Conservation (phyloP, 192 early-diverging fungal genomes). For the Coemansia erecta region DNA sequence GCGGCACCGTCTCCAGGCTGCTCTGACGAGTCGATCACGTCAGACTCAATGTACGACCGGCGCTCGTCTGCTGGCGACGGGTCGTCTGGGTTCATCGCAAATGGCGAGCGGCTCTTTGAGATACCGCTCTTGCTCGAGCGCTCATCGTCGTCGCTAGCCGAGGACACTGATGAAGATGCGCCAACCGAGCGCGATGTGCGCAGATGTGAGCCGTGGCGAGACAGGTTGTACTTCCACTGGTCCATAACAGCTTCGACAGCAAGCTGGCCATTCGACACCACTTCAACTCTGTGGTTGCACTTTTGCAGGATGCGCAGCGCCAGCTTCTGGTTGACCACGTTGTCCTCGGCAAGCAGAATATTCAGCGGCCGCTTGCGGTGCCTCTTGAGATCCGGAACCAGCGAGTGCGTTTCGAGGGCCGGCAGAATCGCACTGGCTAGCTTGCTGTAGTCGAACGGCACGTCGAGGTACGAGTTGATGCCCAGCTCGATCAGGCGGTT, state of each 20-base stretch:
- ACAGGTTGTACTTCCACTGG: conserved; percentile 44
- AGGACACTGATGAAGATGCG: conserved; percentile 1
- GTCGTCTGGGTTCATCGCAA: conserved; percentile 28
- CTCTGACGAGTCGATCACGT: not conserved
- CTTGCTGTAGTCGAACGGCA: conserved; percentile 60
- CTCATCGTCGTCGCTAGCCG: conserved; percentile 17
- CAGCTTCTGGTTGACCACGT: conserved; percentile 83
- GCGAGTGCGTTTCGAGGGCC: conserved; percentile 66
- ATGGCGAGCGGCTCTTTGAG: conserved; percentile 14
- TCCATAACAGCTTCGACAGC: conserved; percentile 72
- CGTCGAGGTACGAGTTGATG: conserved; percentile 70
- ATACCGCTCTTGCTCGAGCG: not conserved
- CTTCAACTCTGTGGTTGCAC: conserved; percentile 72
- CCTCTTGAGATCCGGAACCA: conserved; percentile 60
- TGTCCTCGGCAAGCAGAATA: conserved; percentile 83
- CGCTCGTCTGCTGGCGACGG: conserved; percentile 20
- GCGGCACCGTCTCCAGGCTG: too few species aligned
- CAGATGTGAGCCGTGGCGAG: conserved; percentile 28
- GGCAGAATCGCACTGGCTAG: conserved; percentile 69
- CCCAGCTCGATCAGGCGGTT: conserved; percentile 59
- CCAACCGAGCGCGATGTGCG: not conserved
- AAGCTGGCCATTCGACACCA: conserved; percentile 76
- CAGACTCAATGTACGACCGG: conserved; percentile 4
- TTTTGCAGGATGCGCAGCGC: conserved; percentile 72
- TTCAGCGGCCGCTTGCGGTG: conserved; percentile 62